Evolutionary conservation across 1,284 basidiomycete species (phyloP).

Genomic region (Grifola frondosa): DNA sequence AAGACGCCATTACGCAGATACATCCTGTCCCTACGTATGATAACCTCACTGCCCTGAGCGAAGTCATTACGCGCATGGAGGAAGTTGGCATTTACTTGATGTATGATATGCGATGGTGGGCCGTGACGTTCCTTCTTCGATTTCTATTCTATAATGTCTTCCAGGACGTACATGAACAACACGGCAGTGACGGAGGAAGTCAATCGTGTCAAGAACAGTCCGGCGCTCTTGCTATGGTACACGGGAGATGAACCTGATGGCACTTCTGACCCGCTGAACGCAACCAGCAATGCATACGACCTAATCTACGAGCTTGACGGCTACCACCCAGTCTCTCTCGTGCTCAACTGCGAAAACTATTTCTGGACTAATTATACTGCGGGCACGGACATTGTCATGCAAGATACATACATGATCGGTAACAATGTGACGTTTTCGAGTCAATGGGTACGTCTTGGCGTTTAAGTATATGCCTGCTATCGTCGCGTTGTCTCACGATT

Average conservation of each 20-base stretch:
- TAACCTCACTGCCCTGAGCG: slow-evolving; percentile 54
- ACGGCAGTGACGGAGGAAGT: slow-evolving; percentile 65
- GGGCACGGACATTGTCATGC: slow-evolving; percentile 63
- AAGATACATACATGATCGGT: slow-evolving; percentile 59
- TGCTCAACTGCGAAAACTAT: slow-evolving; percentile 74
- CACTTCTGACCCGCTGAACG: slow-evolving; percentile 61
- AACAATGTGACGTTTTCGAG: slow-evolving; percentile 69
- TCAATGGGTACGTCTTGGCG: slow-evolving; percentile 36
- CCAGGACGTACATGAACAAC: slow-evolving; percentile 63
- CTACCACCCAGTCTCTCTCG: slow-evolving; percentile 75
- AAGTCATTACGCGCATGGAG: slow-evolving; percentile 69
- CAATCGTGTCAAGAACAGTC: slow-evolving; percentile 59
- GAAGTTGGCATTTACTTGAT: slow-evolving; percentile 70
- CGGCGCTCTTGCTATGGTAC: slow-evolving; percentile 75
- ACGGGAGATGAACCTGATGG: slow-evolving; percentile 78
- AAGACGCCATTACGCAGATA: slow-evolving; percentile 36
- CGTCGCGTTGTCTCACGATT: neutral
- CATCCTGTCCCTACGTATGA: slow-evolving; percentile 66
- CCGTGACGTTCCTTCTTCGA: slow-evolving; percentile 9
- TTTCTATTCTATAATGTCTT: neutral
- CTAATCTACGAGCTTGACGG: slow-evolving; percentile 68
- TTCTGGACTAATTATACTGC: slow-evolving; percentile 56
- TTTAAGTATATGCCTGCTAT: neutral
- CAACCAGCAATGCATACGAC: slow-evolving; percentile 55
- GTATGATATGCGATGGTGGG: slow-evolving; percentile 75